phyloP scores from a whole-genome alignment of 2,329 filamentous ascomycete genomes.

The Botryotinia narcissicola region DNA sequence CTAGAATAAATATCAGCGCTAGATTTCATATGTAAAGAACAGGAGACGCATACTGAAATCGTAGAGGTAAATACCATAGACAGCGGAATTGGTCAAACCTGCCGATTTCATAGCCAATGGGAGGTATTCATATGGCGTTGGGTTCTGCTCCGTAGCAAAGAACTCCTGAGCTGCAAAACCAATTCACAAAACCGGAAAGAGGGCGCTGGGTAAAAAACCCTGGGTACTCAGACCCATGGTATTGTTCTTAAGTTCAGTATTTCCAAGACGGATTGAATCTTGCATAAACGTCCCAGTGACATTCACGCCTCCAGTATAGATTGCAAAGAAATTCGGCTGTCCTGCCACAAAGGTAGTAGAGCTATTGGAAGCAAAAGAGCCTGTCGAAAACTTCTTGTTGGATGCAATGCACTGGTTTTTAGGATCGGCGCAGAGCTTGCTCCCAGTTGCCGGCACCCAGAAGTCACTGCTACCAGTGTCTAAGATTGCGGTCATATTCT shows the following conservation, averaged over 20 bases:
- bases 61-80: background rate
- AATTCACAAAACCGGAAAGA: background rate
- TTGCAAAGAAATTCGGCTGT: background rate
- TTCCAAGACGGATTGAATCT: background rate
- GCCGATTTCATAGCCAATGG: background rate
- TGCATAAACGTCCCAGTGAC: background rate
- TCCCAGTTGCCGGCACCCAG: background rate
- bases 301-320: background rate
- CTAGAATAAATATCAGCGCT: background rate
- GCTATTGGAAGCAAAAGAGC: background rate
- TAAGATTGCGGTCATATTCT: background rate
- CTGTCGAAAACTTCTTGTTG: background rate
- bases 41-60: background rate
- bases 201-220: background rate
- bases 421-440: background rate
- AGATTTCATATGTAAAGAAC: background rate
- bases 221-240: background rate
- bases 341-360: background rate
- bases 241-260: background rate
- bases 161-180: background rate
- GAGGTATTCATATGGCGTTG: background rate
- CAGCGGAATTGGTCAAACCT: background rate
- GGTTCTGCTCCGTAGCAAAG: background rate
- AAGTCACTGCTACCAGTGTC: background rate
- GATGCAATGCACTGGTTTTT: background rate